Conservation (phyloP, 2,329 filamentous ascomycete species). For the Lasiodiplodia sp. region DNA sequence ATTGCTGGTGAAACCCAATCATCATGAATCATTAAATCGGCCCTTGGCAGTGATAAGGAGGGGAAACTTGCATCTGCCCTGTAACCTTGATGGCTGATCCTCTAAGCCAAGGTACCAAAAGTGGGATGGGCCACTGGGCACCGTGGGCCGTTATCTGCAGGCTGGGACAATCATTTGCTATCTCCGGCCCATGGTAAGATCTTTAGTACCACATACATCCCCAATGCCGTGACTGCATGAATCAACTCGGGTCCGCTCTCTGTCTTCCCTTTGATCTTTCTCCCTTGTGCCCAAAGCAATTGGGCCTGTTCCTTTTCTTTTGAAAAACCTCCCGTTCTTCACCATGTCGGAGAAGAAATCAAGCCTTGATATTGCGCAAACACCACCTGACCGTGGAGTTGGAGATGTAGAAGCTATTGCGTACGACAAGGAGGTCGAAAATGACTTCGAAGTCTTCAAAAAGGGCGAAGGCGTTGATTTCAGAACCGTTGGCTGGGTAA, state of each 20-base stretch:
- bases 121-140: constrained; percentile 11
- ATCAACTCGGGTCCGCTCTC: not conserved
- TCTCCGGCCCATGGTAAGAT: not conserved
- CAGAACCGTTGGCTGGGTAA: constrained; percentile 60
- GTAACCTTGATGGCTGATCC: not conserved
- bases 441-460: constrained; percentile 60
- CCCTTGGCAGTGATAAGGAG: constrained; percentile 15
- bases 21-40: not conserved
- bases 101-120: constrained; percentile 9
- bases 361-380: constrained; percentile 28
- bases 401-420: constrained; percentile 30
- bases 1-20: not conserved
- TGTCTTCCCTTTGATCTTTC: not conserved
- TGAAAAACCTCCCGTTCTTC: not conserved
- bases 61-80: not conserved
- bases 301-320: not conserved
- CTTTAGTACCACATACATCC: not conserved
- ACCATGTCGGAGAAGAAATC: constrained; percentile 30
- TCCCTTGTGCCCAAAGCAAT: not conserved
- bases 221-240: not conserved
- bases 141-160: constrained; percentile 2
- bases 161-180: not conserved
- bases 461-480: constrained; percentile 60
- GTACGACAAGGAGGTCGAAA: constrained; percentile 24
- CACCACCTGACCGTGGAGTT: constrained; percentile 26